phyloP scores from a whole-genome alignment of 2,329 filamentous ascomycete species.

The Nigrograna mackinnonii region DNA sequence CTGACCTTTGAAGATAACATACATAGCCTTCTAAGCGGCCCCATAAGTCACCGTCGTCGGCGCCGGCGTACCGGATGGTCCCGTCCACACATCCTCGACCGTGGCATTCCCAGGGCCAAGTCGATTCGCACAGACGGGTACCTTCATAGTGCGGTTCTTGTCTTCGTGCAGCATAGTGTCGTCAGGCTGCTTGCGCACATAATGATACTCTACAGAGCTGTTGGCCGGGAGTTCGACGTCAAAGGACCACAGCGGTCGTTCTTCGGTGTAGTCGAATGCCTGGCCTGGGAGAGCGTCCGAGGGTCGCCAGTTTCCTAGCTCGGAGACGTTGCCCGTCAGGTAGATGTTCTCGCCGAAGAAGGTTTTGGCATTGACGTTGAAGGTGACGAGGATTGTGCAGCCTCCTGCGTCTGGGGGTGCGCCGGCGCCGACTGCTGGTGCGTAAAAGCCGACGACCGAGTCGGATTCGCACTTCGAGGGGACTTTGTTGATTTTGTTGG shows the following conservation, averaged over 20 bases:
- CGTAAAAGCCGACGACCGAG: slow-evolving; percentile 13
- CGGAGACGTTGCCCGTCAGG: slow-evolving; percentile 43
- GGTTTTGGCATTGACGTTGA: slow-evolving; percentile 50
- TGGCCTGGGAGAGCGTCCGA: slow-evolving; percentile 39
- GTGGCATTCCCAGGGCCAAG: slow-evolving; percentile 34
- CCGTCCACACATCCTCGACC: slow-evolving; percentile 45
- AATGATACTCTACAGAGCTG: slow-evolving; percentile 43
- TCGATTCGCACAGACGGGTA: slow-evolving; percentile 29
- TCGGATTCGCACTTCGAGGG: slow-evolving; percentile 54
- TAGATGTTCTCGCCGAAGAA: slow-evolving; percentile 54
- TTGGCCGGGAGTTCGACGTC: slow-evolving; percentile 43
- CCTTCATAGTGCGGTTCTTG: slow-evolving; percentile 41
- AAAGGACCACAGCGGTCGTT: slow-evolving; percentile 47
- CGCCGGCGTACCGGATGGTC: slow-evolving; percentile 6
- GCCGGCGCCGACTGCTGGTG: slow-evolving; percentile 16
- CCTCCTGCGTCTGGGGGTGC: slow-evolving; percentile 12
- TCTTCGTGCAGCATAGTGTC: slow-evolving; percentile 47
- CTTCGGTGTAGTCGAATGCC: slow-evolving; percentile 42
- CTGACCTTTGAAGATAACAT: too few species aligned
- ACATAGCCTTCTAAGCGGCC: too few species aligned
- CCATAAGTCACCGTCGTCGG: too few species aligned
- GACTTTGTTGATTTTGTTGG: slow-evolving; percentile 46
- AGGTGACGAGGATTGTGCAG: slow-evolving; percentile 37
- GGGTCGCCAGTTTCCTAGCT: slow-evolving; percentile 46
- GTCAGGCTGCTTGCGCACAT: slow-evolving; percentile 47